Percentiles rank a stretch among this genome's conserved stretches.
Conservation (phyloP, 2,329 filamentous ascomycete species). For the Paradendryphiella salina region DNA sequence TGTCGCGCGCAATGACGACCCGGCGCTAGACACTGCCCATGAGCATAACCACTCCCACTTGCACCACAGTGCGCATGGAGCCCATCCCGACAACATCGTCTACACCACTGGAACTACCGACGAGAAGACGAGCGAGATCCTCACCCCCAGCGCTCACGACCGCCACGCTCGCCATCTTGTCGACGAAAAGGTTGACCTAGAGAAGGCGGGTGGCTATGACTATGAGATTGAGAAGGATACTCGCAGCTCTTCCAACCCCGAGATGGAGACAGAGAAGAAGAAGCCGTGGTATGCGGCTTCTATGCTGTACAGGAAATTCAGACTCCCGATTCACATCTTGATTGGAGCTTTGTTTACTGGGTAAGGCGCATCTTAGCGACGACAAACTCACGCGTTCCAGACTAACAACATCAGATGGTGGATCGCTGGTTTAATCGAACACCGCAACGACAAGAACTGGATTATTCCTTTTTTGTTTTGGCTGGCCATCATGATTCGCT, state of each 20-base stretch:
- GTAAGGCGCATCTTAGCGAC: slow-evolving; percentile 41
- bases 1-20: slow-evolving; percentile 42
- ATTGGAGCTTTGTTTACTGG: slow-evolving; percentile 57
- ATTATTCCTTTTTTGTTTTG: slow-evolving; percentile 82
- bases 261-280: slow-evolving; percentile 19
- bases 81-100: slow-evolving; percentile 35
- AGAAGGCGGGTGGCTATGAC: slow-evolving; percentile 41
- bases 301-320: slow-evolving; percentile 46
- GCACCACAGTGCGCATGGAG: slow-evolving; percentile 43
- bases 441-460: slow-evolving; percentile 76
- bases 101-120: slow-evolving; percentile 45
- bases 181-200: slow-evolving; percentile 36
- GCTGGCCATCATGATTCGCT: slow-evolving; percentile 71
- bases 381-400: background rate
- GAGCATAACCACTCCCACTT: slow-evolving; percentile 48
- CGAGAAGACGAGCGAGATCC: slow-evolving; percentile 38
- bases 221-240: slow-evolving; percentile 49
- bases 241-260: slow-evolving; percentile 33
- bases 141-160: slow-evolving; percentile 46
- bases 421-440: slow-evolving; percentile 73
- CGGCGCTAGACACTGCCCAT: slow-evolving; percentile 43
- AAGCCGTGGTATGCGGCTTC: slow-evolving; percentile 25
- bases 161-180: slow-evolving; percentile 43
- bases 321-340: slow-evolving; percentile 48
- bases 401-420: slow-evolving; percentile 62